phyloP scores from a whole-genome alignment of 78 protist genomes.

The Mastigamoeba balamuthi region DNA sequence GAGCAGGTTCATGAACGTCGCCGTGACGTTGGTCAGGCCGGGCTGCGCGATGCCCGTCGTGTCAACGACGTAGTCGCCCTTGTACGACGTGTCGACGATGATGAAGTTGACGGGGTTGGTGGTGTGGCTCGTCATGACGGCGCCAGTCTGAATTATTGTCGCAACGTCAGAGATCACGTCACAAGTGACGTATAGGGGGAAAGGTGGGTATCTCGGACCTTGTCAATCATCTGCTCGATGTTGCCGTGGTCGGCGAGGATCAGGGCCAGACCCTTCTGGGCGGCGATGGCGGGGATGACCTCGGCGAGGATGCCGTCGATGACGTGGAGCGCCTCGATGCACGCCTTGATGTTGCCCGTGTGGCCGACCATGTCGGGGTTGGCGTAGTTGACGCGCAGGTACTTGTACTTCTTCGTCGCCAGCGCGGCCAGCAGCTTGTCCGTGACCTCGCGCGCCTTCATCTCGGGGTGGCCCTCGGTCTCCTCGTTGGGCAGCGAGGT shows the following conservation, averaged over 20 bases:
- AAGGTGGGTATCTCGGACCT: too few species aligned
- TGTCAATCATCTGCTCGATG: slow-evolving; percentile 36
- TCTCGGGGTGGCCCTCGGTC: slow-evolving; percentile 34
- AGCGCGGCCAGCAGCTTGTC: slow-evolving; percentile 17
- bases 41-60: not conserved
- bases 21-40: slow-evolving; percentile 37
- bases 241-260: slow-evolving; percentile 67
- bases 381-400: slow-evolving; percentile 44
- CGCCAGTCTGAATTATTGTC: too few species aligned
- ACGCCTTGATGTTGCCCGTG: slow-evolving; percentile 40
- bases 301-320: slow-evolving; percentile 7
- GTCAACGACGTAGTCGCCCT: not conserved
- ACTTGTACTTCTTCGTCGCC: slow-evolving; percentile 1
- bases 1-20: slow-evolving; percentile 27
- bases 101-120: slow-evolving; percentile 3
- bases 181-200: too few species aligned
- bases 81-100: not conserved
- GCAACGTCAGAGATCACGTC: too few species aligned
- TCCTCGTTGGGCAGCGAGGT: not conserved
- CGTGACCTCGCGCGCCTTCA: slow-evolving; percentile 57
- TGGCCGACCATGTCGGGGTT: slow-evolving; percentile 70
- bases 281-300: not conserved
- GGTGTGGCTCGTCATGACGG: slow-evolving; percentile 23
- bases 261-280: slow-evolving; percentile 2
- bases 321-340: slow-evolving; percentile 1